Evolutionary conservation across 352 stramenopile genomes (phyloP), one percentile per base, ranked within the genome.

Genomic region (Phytophthora citricola): DNA sequence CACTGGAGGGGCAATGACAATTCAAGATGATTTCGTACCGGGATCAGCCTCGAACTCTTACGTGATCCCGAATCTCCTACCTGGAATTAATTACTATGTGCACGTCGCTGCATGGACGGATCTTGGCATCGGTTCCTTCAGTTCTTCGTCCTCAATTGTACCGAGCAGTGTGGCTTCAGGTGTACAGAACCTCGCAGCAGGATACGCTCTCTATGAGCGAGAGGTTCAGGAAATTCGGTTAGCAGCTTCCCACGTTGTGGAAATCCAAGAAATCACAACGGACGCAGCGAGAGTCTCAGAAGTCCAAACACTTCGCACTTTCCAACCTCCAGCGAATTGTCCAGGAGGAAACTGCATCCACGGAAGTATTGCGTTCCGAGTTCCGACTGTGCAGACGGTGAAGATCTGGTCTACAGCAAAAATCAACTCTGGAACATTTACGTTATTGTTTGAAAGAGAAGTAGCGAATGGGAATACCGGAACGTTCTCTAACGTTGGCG

Each of bases 211-310:
- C 0, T 74, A 85, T 50, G 62, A 79, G 2, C 81, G 52, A 0
- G 87, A 94, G 65, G 64, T 95, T 5, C 87, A 95, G 47, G 79
- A 90, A 54, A 74, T 95, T 0, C 81, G 85, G 0, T 58, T 90
- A 0, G 87, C 82, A 20, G 87, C 87, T 1, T 82, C 79, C 0
- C 83, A 93, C 43, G 60, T 93, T 32, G 86, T 62, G 0, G 87
- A 95, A 31, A 74, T 95, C n/a, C 87, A 95, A 48, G 63, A 72
- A 20, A 89, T 95, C 36, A 70, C 73, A 9, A 94, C 87, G 4
- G 71, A 73, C 1, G 81, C 85, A 1, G 81, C 80, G 9, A 75
- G 70, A 6, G 82, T 93, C 39, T 64, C 83, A 0, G 87, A 93
- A 39, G 83, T 94, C 1, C 87, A 95, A 62, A 92, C 82, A 2